These are phyloP conservation scores for Aureobasidium uvarum DNA, from an alignment of 2,329 filamentous ascomycete species.

Conservation along the genomic window DNA sequence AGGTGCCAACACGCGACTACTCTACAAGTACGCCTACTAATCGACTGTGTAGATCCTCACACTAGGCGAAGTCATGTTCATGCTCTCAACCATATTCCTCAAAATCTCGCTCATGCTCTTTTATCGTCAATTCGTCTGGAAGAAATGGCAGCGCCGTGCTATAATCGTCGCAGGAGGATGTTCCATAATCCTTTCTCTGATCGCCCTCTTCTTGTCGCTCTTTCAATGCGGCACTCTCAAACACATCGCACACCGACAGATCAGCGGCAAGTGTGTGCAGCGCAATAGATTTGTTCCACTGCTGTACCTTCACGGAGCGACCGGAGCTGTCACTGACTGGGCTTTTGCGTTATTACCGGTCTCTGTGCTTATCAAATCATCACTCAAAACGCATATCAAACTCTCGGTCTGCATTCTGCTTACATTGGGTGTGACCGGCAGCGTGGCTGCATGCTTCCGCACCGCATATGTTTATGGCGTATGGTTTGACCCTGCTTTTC, in stretches of 20 bases:
- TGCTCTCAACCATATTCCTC: conserved; percentile 43
- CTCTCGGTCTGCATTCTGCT: conserved; percentile 44
- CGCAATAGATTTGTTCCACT: conserved; percentile 32
- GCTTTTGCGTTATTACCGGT: conserved; percentile 42
- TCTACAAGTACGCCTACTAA: not conserved
- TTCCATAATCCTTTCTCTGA: conserved; percentile 38
- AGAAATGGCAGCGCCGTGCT: conserved; percentile 40
- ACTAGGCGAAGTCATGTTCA: conserved; percentile 36
- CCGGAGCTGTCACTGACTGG: conserved; percentile 42
- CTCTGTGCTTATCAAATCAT: conserved; percentile 42
- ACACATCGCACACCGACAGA: conserved; percentile 30
- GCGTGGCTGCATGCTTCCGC: conserved; percentile 33
- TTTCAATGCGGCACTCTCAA: conserved; percentile 38
- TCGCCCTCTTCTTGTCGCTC: conserved; percentile 37
- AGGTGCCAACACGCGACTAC: not conserved
- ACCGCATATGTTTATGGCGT: conserved; percentile 31
- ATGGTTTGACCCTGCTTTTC: conserved; percentile 30
- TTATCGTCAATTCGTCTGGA: conserved; percentile 45
- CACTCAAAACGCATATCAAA: conserved; percentile 45
- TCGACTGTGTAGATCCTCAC: not conserved
- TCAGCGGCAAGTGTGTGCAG: conserved; percentile 29
- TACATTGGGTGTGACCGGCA: conserved; percentile 39
- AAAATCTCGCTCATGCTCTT: conserved; percentile 49
- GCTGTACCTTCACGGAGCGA: conserved; percentile 33
- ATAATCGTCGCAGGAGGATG: conserved; percentile 33